Evolutionary conservation across 495 filamentous ascomycete genomes (phyloP).

Genomic region (Penicillium simplicissimum): DNA sequence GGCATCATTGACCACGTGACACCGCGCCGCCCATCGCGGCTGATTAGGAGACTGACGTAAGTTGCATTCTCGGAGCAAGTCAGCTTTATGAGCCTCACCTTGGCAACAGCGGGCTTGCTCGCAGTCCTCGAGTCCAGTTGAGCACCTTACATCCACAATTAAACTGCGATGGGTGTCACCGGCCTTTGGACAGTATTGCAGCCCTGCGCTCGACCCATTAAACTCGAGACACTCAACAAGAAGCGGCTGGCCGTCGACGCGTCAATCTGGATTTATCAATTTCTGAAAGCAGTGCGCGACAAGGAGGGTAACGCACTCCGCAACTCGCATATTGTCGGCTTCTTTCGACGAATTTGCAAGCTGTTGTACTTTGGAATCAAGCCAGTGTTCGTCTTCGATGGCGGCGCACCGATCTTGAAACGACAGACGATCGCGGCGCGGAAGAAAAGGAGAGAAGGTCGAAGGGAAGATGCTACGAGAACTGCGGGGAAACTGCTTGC

Average conservation of each 20-base stretch:
- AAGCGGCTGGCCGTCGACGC: conserved; percentile 96
- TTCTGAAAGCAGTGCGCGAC: conserved; percentile 96
- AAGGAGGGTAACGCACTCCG: conserved; percentile 96
- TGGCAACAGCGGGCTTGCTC: conserved; percentile 1
- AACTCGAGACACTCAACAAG: conserved; percentile 91
- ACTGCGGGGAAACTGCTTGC: conserved; percentile 90
- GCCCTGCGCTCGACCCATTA: conserved; percentile 80
- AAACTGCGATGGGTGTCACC: conserved; percentile 83
- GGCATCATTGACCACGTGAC: conserved; percentile 32
- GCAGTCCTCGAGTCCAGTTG: background rate
- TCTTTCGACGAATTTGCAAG: conserved; percentile 98
- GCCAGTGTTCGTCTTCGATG: conserved; percentile 97
- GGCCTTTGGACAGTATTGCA: conserved; percentile 94
- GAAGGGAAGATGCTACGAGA: conserved; percentile 86
- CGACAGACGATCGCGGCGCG: conserved; percentile 81
- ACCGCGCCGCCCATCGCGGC: conserved; percentile 24
- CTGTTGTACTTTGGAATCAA: conserved; percentile 94
- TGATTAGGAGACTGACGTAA: conserved; percentile 6
- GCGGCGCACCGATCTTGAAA: conserved; percentile 88
- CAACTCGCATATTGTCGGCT: conserved; percentile 93
- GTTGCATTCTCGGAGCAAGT: conserved; percentile 12
- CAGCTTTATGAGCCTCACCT: conserved; percentile 10
- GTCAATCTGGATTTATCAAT: conserved; percentile 99
- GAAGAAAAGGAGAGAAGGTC: conserved; percentile 79
- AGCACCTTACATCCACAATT: conserved; percentile 1